A percentile compares a stretch with the other conserved stretches of the same genome.
Conservation (phyloP, 2,329 filamentous ascomycete genomes). For the Fusarium heterosporum region DNA sequence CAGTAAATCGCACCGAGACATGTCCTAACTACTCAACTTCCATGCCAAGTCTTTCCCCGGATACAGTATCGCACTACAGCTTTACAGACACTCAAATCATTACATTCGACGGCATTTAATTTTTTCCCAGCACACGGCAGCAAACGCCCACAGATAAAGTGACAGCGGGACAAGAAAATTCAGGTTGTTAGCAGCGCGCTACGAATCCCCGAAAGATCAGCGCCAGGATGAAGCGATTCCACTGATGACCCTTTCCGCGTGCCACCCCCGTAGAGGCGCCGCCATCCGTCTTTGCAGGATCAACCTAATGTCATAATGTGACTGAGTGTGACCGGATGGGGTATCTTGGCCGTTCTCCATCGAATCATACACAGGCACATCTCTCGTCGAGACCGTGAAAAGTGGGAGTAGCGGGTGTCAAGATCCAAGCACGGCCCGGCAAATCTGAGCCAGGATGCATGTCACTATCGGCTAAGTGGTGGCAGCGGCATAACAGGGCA, state of each 20-base stretch:
- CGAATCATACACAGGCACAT: background rate
- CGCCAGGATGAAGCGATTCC: slow-evolving; percentile 25
- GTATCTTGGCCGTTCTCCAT: slow-evolving; percentile 6
- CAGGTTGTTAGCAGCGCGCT: slow-evolving; percentile 1
- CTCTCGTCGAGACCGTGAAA: background rate
- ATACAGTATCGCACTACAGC: background rate
- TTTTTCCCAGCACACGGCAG: slow-evolving; percentile 14
- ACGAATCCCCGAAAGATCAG: slow-evolving; percentile 3
- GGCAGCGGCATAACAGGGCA: slow-evolving; percentile 17
- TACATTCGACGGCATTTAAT: background rate
- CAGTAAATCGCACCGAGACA: background rate
- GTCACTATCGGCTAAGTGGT: slow-evolving; percentile 18
- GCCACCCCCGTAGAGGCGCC: slow-evolving; percentile 27
- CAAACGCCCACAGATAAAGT: background rate
- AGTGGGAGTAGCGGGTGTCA: slow-evolving; percentile 18
- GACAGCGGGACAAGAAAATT: slow-evolving; percentile 6
- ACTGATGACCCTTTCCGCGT: slow-evolving; percentile 6
- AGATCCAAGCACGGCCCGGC: background rate
- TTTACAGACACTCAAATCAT: slow-evolving; percentile 7
- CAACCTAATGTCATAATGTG: slow-evolving; percentile 7
- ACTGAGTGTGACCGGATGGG: slow-evolving; percentile 24
- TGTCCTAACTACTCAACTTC: background rate
- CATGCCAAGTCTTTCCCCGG: background rate
- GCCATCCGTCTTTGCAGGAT: slow-evolving; percentile 15
- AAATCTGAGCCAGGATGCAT: slow-evolving; percentile 26